A percentile compares a stretch with the other conserved stretches of the same genome.
phyloP scores from a whole-genome alignment of 1,284 basidiomycete species.

The Porodaedalea pini region DNA sequence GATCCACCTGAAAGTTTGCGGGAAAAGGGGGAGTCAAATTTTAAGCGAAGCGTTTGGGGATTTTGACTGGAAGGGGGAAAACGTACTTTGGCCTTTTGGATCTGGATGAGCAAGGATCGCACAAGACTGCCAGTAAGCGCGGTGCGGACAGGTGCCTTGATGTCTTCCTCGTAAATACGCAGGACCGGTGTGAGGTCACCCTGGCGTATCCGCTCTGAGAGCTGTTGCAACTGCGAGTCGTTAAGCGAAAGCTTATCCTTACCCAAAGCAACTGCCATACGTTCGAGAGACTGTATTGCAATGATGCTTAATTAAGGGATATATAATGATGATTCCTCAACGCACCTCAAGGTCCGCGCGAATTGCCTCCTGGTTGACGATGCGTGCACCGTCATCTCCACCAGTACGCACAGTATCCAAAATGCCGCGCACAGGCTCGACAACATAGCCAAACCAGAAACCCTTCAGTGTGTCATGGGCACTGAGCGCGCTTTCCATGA shows the following conservation, averaged over 20 bases:
- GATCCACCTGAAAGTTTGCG: conserved; percentile 66
- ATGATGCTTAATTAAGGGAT: not conserved
- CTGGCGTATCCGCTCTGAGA: conserved; percentile 65
- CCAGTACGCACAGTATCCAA: conserved; percentile 81
- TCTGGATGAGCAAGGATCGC: conserved; percentile 86
- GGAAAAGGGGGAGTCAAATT: not conserved
- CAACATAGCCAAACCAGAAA: conserved; percentile 83
- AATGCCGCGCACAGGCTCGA: conserved; percentile 84
- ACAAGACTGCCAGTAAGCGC: conserved; percentile 81
- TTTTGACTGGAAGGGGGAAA: conserved; percentile 3
- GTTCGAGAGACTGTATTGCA: conserved; percentile 70
- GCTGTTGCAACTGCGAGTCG: conserved; percentile 55
- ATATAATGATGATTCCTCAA: conserved; percentile 18
- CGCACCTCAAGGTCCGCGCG: conserved; percentile 74
- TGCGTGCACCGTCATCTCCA: conserved; percentile 59
- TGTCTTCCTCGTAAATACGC: conserved; percentile 88
- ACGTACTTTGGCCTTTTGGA: conserved; percentile 92
- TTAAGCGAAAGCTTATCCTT: conserved; percentile 72
- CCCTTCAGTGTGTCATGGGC: conserved; percentile 67
- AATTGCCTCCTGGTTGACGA: conserved; percentile 76
- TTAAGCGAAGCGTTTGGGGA: not conserved
- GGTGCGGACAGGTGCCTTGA: conserved; percentile 81
- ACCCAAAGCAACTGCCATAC: conserved; percentile 88
- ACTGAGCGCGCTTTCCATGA: conserved; percentile 56
- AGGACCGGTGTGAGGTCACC: conserved; percentile 91